Conservation (phyloP, 2,329 filamentous ascomycete genomes). For the Acrodontium crateriforme region DNA sequence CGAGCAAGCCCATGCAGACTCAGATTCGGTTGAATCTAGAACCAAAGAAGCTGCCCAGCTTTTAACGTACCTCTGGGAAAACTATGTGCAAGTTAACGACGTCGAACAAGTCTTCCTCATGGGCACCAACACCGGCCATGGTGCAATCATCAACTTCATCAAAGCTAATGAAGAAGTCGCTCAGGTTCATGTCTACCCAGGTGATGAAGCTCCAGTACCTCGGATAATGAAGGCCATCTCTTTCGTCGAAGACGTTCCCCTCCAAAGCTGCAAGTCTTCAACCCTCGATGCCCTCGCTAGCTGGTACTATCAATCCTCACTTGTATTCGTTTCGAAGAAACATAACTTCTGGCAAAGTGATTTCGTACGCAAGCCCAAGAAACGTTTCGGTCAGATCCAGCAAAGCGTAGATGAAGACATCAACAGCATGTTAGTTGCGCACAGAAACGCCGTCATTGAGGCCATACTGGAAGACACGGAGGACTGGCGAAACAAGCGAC, state of each 20-base stretch:
- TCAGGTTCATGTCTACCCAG: too few species aligned
- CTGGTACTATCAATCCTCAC: slow-evolving; percentile 76
- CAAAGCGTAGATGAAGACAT: slow-evolving; percentile 33
- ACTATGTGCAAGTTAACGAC: slow-evolving; percentile 70
- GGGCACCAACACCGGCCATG: slow-evolving; percentile 79
- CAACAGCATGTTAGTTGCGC: slow-evolving; percentile 43
- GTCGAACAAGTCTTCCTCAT: slow-evolving; percentile 68
- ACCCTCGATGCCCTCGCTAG: slow-evolving; percentile 58
- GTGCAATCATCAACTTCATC: slow-evolving; percentile 68
- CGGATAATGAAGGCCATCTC: slow-evolving; percentile 61
- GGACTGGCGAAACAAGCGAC: slow-evolving; percentile 18
- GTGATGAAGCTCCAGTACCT: too few species aligned
- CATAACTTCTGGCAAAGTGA: slow-evolving; percentile 64
- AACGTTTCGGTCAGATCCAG: slow-evolving; percentile 42
- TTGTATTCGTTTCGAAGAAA: slow-evolving; percentile 60
- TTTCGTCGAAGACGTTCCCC: slow-evolving; percentile 61
- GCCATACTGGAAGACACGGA: slow-evolving; percentile 31
- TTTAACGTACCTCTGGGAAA: slow-evolving; percentile 86
- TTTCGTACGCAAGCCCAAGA: slow-evolving; percentile 40
- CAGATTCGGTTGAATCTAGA: slow-evolving; percentile 34
- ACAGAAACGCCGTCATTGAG: slow-evolving; percentile 36
- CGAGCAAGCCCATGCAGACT: slow-evolving; percentile 24
- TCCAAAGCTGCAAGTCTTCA: slow-evolving; percentile 55
- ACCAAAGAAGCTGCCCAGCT: slow-evolving; percentile 48
- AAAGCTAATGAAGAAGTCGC: slow-evolving; percentile 51